A percentile compares a stretch with the other conserved stretches of the same genome.
Conservation (phyloP, 192 early-diverging fungal species). For the Jimgerdemannia lactiflua region DNA sequence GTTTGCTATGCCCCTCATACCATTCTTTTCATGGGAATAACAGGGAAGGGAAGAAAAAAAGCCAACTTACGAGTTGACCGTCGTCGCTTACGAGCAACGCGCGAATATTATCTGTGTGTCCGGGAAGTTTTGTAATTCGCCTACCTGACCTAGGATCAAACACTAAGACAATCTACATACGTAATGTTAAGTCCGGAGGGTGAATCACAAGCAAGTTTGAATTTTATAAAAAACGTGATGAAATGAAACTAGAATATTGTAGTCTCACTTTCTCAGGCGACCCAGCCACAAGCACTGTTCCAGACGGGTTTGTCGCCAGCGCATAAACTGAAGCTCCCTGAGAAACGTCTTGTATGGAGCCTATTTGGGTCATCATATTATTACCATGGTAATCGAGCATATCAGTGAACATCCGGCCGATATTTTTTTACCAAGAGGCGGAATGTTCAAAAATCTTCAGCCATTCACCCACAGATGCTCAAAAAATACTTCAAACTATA, state of each 20-base stretch:
- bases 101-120: slow-evolving; percentile 97
- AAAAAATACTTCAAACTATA: too few species aligned
- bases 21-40: too few species aligned
- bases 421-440: too few species aligned
- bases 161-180: slow-evolving; percentile 74
- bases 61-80: slow-evolving; percentile 70
- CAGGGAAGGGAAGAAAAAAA: too few species aligned
- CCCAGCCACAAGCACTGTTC: slow-evolving; percentile 82
- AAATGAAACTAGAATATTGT: background rate
- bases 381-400: background rate
- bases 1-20: too few species aligned
- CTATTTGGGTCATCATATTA: slow-evolving; percentile 14
- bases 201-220: too few species aligned
- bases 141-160: slow-evolving; percentile 85
- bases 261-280: slow-evolving; percentile 82
- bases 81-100: slow-evolving; percentile 83
- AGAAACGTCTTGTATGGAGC: slow-evolving; percentile 43
- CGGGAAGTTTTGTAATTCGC: slow-evolving; percentile 74
- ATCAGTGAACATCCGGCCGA: background rate
- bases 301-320: slow-evolving; percentile 75
- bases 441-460: too few species aligned
- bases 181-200: too few species aligned
- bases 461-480: too few species aligned
- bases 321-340: slow-evolving; percentile 82
- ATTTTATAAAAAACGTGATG: too few species aligned